These are phyloP conservation scores for Thraustochytrium sp. DNA, from an alignment of 352 stramenopile genomes.

Conservation along the genomic window DNA sequence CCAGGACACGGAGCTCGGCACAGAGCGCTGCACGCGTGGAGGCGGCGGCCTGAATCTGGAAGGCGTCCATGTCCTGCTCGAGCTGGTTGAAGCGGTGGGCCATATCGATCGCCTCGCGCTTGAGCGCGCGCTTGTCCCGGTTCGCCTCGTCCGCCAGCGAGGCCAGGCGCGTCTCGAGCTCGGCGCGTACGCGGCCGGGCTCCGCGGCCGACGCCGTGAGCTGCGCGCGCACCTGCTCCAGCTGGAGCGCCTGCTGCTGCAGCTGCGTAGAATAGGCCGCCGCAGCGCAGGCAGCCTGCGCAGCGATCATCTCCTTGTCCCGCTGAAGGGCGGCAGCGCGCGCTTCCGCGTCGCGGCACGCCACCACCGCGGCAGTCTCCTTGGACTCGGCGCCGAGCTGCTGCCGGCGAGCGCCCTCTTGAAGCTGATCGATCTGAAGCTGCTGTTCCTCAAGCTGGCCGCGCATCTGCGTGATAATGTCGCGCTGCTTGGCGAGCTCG, in stretches of 20 bases:
- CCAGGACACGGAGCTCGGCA: neutral
- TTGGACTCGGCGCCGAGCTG: neutral
- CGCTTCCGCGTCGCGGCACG: neutral
- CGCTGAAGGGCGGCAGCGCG: neutral
- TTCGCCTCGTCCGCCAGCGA: neutral
- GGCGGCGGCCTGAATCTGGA: neutral
- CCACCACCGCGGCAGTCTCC: neutral
- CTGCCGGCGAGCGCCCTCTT: neutral
- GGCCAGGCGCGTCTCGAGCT: neutral
- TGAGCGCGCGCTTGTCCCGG: neutral
- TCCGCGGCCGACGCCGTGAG: neutral
- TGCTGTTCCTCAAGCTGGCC: conserved; percentile 2
- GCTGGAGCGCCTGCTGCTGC: neutral
- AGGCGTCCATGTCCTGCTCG: neutral
- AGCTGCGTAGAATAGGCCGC: neutral
- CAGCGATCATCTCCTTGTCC: neutral
- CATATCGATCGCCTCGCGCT: neutral
- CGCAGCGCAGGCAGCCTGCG: neutral
- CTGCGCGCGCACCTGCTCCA: neutral
- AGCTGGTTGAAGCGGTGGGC: neutral
- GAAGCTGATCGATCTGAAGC: neutral
- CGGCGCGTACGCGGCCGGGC: neutral
- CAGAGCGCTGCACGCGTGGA: neutral
- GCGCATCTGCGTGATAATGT: conserved; percentile 4
- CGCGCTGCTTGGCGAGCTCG: neutral